These are phyloP conservation scores for Acanthochlamys bracteata DNA, from an alignment of 106 monocot genomes.

Conservation along the genomic window DNA sequence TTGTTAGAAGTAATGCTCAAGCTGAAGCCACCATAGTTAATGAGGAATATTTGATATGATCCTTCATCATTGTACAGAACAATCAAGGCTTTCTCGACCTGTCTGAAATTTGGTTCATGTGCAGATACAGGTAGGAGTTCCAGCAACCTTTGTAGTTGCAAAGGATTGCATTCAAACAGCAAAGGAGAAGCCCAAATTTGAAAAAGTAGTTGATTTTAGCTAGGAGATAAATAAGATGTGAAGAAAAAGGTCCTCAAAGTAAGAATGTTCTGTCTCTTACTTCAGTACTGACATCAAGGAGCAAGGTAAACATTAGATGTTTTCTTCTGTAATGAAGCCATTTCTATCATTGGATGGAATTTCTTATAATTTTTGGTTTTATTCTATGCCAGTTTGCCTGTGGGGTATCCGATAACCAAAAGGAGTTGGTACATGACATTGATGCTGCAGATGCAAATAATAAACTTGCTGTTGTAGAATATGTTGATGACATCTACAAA, in stretches of 20 bases:
- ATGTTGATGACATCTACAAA: constrained; percentile 65
- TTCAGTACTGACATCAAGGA: constrained; percentile 25
- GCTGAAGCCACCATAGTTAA: too few species aligned
- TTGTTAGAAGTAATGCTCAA: too few species aligned
- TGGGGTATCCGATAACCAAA: background rate
- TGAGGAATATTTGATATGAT: too few species aligned
- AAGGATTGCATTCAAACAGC: too few species aligned
- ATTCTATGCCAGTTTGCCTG: constrained; percentile 10
- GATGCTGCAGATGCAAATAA: constrained; percentile 36
- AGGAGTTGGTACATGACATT: constrained; percentile 27
- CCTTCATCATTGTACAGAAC: too few species aligned
- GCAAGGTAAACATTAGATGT: constrained; percentile 36
- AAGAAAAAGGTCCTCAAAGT: background rate
- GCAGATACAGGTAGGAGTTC: too few species aligned
- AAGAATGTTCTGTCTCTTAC: constrained; percentile 18
- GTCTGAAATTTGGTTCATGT: too few species aligned
- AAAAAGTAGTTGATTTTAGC: too few species aligned
- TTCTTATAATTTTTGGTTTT: background rate
- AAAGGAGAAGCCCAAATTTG: constrained; percentile 17
- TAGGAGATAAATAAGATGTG: too few species aligned
- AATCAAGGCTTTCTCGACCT: too few species aligned
- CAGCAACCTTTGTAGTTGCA: too few species aligned
- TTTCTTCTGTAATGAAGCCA: too few species aligned
- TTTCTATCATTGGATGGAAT: background rate
- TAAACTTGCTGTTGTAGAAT: constrained; percentile 48